phyloP scores from a whole-genome alignment of 768 basidiomycete species.

The Coprinopsis sp. region DNA sequence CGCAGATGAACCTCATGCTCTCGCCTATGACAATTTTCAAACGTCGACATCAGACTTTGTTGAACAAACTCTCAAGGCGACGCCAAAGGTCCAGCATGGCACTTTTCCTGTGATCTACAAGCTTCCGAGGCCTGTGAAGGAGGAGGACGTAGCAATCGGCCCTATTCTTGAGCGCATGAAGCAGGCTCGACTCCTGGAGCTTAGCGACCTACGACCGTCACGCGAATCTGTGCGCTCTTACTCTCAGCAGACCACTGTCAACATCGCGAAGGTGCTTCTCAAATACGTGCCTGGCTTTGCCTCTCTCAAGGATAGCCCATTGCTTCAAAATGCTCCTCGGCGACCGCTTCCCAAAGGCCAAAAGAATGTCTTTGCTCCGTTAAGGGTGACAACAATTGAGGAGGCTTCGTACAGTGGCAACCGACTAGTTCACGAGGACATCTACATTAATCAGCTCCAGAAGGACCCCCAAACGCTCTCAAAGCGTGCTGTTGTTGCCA shows the following conservation, averaged over 20 bases:
- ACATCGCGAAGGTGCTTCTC: constrained; percentile 8
- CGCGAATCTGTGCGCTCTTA: not conserved
- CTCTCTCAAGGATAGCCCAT: not conserved
- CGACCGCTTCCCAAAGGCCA: constrained; percentile 16
- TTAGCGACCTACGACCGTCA: constrained; percentile 9
- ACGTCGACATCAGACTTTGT: constrained; percentile 9
- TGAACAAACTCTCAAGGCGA: constrained; percentile 3
- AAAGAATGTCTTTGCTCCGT: constrained; percentile 18
- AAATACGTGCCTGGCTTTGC: constrained; percentile 9
- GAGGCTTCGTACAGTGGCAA: constrained; percentile 23
- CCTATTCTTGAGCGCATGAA: constrained; percentile 4
- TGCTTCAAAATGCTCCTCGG: constrained; percentile 13
- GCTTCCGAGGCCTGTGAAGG: not conserved
- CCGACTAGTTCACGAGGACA: constrained; percentile 16
- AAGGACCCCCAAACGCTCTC: constrained; percentile 3
- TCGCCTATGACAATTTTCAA: constrained; percentile 10
- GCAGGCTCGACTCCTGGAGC: constrained; percentile 2
- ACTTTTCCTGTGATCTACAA: constrained; percentile 7
- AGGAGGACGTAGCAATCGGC: constrained; percentile 1
- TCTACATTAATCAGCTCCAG: constrained; percentile 19
- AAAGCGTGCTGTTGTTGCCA: constrained; percentile 13
- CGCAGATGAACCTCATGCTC: constrained; percentile 4
- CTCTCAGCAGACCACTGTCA: constrained; percentile 7
- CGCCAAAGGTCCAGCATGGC: constrained; percentile 10
- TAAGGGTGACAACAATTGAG: constrained; percentile 20